A percentile compares a stretch with the other conserved stretches of the same genome.
Conservation (phyloP, 2,329 filamentous ascomycete species). For the Trichophyton verrucosum region DNA sequence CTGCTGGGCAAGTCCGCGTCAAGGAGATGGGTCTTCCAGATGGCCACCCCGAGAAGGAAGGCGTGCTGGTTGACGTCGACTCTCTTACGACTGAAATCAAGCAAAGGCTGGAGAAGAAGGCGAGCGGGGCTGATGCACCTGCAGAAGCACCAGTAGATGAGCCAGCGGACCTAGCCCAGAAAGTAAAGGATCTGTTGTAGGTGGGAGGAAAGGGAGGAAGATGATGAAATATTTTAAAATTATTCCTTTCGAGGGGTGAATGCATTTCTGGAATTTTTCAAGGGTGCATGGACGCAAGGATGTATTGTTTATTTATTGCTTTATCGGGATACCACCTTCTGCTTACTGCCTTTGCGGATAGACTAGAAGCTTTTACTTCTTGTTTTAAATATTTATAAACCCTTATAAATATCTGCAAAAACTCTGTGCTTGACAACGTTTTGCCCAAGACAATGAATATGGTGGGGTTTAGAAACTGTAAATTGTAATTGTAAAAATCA, state of each 20-base stretch:
- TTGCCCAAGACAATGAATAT: background rate
- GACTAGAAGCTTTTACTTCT: background rate
- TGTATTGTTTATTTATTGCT: background rate
- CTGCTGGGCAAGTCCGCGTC: constrained; percentile 69
- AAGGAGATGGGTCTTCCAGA: constrained; percentile 73
- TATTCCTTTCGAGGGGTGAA: background rate
- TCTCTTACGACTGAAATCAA: constrained; percentile 18
- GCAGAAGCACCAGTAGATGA: background rate
- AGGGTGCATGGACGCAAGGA: background rate
- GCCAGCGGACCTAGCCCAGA: constrained; percentile 4
- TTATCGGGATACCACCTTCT: background rate
- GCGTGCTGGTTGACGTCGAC: constrained; percentile 54
- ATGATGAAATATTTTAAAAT: background rate
- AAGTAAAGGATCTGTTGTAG: constrained; percentile 5
- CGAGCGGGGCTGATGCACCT: background rate
- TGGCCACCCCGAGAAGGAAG: constrained; percentile 82
- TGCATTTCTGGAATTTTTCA: background rate
- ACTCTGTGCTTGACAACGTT: background rate
- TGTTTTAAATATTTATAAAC: background rate
- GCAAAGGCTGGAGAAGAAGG: background rate
- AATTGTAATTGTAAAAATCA: background rate
- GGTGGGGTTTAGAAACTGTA: background rate
- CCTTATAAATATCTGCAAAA: background rate
- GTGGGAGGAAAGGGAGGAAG: background rate
- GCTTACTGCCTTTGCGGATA: background rate